Percentiles rank a stretch among this genome's conserved stretches.
Conservation (phyloP, 2,329 filamentous ascomycete species). For the Ilyonectria sp. region DNA sequence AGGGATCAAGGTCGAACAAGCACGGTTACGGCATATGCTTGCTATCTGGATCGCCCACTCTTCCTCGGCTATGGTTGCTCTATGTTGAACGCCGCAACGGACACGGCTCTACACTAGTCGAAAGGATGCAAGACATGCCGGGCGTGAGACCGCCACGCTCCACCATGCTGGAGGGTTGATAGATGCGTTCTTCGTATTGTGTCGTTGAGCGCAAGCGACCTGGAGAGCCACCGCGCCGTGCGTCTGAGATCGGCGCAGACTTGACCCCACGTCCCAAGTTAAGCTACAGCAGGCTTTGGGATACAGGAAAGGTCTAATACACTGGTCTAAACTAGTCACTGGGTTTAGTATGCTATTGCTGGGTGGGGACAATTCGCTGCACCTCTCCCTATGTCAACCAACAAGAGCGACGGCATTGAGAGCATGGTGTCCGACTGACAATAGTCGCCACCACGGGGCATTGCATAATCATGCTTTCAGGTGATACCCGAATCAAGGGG, state of each 20-base stretch:
- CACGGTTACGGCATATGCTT: conserved; percentile 29
- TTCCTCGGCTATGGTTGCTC: conserved; percentile 47
- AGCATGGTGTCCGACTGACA: conserved; percentile 31
- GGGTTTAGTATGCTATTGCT: conserved; percentile 33
- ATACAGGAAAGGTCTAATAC: conserved; percentile 34
- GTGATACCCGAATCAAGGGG: conserved; percentile 39
- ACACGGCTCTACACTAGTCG: conserved; percentile 27
- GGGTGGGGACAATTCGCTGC: conserved; percentile 33
- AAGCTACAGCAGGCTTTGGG: conserved; percentile 28
- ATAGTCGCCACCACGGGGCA: conserved; percentile 28
- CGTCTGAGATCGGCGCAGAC: conserved; percentile 26
- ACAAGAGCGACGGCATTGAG: conserved; percentile 40
- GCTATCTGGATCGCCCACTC: conserved; percentile 33
- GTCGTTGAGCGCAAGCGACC: conserved; percentile 23
- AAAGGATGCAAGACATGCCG: conserved; percentile 40
- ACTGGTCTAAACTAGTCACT: conserved; percentile 40
- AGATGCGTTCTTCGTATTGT: conserved; percentile 30
- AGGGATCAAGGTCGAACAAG: conserved; percentile 30
- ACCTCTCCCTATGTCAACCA: conserved; percentile 31
- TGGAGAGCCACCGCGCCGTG: conserved; percentile 10
- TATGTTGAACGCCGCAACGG: conserved; percentile 32
- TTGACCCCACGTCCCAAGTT: conserved; percentile 27
- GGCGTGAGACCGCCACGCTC: conserved; percentile 42
- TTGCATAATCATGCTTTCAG: conserved; percentile 38
- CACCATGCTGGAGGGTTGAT: conserved; percentile 38